Percentiles rank a stretch among this genome's conserved stretches.
These are phyloP conservation scores for Psidium friedrichsthalianum DNA, from an alignment of 345 rosid species.

Conservation along the genomic window DNA sequence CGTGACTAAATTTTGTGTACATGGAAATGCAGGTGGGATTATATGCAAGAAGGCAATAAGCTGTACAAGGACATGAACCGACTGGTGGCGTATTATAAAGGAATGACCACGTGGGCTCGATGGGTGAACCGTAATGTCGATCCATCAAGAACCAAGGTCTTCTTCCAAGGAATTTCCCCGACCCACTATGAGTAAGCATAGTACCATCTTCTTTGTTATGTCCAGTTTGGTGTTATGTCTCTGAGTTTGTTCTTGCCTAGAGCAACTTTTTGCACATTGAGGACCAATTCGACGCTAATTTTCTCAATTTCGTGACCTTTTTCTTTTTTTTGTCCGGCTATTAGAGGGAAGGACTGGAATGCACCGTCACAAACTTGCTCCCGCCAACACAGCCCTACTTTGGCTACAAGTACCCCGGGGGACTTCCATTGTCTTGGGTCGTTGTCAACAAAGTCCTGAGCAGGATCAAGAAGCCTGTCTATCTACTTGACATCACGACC, in stretches of 20 bases:
- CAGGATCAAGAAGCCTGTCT: conserved; percentile 62
- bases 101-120: conserved; percentile 86
- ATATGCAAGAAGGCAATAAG: conserved; percentile 51
- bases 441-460: conserved; percentile 72
- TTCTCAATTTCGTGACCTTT: not conserved
- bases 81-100: conserved; percentile 68
- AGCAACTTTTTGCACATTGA: not conserved
- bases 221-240: not conserved
- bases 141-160: conserved; percentile 68
- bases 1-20: not conserved
- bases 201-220: not conserved
- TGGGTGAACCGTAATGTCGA: conserved; percentile 66
- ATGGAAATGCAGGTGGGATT: conserved; percentile 54
- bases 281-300: not conserved
- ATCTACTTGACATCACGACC: conserved; percentile 57
- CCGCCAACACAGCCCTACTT: conserved; percentile 53
- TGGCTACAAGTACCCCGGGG: conserved; percentile 65
- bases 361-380: conserved; percentile 47
- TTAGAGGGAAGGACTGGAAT: conserved; percentile 84
- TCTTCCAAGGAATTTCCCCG: conserved; percentile 82
- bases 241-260: not conserved
- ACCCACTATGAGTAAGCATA: conserved; percentile 69
- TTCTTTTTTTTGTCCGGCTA: too few species aligned
- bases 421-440: conserved; percentile 53
- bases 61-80: conserved; percentile 76